Evolutionary conservation across 768 basidiomycete genomes (phyloP), one percentile per base, ranked within the genome.

Genomic region (Xanthoconium purpureum): DNA sequence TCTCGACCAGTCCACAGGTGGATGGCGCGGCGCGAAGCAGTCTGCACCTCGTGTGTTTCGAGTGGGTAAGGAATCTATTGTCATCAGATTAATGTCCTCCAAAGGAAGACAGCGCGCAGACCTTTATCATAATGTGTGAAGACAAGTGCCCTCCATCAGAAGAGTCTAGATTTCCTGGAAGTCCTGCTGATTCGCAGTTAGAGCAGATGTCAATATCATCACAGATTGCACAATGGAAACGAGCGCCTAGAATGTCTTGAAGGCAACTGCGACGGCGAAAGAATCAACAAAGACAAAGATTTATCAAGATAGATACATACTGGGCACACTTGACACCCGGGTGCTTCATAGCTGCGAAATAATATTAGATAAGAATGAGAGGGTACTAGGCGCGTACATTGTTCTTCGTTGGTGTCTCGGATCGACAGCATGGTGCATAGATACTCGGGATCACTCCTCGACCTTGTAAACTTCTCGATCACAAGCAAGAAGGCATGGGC

Each of bases 121-220:
- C 94, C 84, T 98, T 98, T 73, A 98, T 91, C 81, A 96, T 83
- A 61, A 96, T 94, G 66, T 98, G 94, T 2, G 89, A 88, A 15
- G 89, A 91, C 52, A 80, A 79, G 61, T 93, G 91, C 0, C 89
- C 91, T 6, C 84, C 87, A 39, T 91, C 88, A 1, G 81, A 77
- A 1, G 88, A 84, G 57, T 91, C 87, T 11, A 92, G 72, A 56
- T 90, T 91, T 7, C 90, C 91, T 3, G 91, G 91, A 35, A 94
- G 77, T 30, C 91, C 91, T 29, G 87, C 90, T 12, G 88, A 87
- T 69, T 94, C 91, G 67, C 91, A 94, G 61, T 91, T 90, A 17
- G 87, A 81, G 62, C 92, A 94, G 35, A 94, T 92, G 63, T 94
- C 91, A 39, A 92, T 80, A 9, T 84, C 82, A 39, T 88, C 83